A percentile compares a stretch with the other conserved stretches of the same genome.
Evolutionary conservation across 2,329 filamentous ascomycete species (phyloP).

Genomic region (Biscogniauxia sp.): DNA sequence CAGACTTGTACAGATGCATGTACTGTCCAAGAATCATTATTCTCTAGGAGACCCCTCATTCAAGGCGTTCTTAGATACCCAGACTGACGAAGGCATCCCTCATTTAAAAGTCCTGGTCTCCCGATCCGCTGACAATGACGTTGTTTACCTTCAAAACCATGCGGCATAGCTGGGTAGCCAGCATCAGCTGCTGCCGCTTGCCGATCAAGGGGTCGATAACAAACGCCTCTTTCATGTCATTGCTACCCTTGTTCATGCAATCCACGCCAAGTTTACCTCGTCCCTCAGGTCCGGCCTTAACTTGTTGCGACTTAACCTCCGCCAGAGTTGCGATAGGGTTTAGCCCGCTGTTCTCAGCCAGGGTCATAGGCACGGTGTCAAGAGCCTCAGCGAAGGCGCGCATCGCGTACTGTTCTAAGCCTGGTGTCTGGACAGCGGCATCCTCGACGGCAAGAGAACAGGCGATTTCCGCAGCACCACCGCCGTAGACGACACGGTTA

Average conservation of each 20-base stretch:
- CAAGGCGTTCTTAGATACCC: too few species aligned
- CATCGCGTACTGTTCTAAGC: constrained; percentile 99
- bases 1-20: neutral
- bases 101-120: constrained; percentile 79
- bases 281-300: constrained; percentile 60
- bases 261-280: constrained; percentile 81
- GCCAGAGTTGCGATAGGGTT: constrained; percentile 95
- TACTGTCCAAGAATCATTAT: too few species aligned
- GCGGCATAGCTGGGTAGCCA: constrained; percentile 94
- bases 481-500: constrained; percentile 96
- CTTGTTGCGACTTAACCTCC: constrained; percentile 92
- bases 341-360: constrained; percentile 95
- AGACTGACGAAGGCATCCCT: too few species aligned
- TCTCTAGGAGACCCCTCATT: too few species aligned
- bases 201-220: constrained; percentile 98
- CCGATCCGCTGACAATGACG: constrained; percentile 85
- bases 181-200: constrained; percentile 93
- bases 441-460: constrained; percentile 96
- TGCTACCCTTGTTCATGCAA: constrained; percentile 94
- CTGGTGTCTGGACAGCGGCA: constrained; percentile 88
- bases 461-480: constrained; percentile 93
- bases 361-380: constrained; percentile 88
- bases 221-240: constrained; percentile 97
- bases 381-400: constrained; percentile 94
- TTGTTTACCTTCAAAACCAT: constrained; percentile 99